Evolutionary conservation across 2,329 filamentous ascomycete species (phyloP).

Genomic region (Neospermospora avenae): DNA sequence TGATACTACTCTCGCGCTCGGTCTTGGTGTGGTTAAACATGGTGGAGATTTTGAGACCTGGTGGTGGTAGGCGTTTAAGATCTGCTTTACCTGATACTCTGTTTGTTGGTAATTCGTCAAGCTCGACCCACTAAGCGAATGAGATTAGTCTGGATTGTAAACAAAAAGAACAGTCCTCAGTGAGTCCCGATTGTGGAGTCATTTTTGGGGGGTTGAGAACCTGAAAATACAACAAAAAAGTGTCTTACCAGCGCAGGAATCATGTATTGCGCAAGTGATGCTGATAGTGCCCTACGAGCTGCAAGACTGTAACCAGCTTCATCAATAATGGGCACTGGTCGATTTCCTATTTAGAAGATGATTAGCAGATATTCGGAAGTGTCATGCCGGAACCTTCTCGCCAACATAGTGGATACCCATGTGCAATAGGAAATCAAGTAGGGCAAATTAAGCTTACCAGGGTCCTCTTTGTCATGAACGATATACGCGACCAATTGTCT

Average conservation of each 20-base stretch:
- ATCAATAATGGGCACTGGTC: conserved; percentile 63
- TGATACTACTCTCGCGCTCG: conserved; percentile 60
- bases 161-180: too few species aligned
- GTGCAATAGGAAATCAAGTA: background rate
- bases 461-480: conserved; percentile 61
- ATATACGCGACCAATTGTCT: conserved; percentile 75
- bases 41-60: conserved; percentile 49
- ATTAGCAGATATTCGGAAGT: background rate
- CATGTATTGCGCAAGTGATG: conserved; percentile 77
- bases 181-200: too few species aligned
- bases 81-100: conserved; percentile 78
- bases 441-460: conserved; percentile 29
- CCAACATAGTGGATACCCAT: too few species aligned
- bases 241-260: conserved; percentile 56
- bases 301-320: conserved; percentile 68
- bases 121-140: conserved; percentile 57
- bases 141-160: too few species aligned
- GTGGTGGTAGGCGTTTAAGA: conserved; percentile 66
- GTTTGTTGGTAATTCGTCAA: conserved; percentile 69
- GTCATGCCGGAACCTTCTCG: too few species aligned
- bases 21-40: conserved; percentile 39
- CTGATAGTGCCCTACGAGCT: conserved; percentile 61
- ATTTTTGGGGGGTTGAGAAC: too few species aligned
- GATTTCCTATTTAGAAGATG: conserved; percentile 38
- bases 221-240: background rate